phyloP scores from a whole-genome alignment of 345 rosid genomes.

The Euphorbia tirucalli region DNA sequence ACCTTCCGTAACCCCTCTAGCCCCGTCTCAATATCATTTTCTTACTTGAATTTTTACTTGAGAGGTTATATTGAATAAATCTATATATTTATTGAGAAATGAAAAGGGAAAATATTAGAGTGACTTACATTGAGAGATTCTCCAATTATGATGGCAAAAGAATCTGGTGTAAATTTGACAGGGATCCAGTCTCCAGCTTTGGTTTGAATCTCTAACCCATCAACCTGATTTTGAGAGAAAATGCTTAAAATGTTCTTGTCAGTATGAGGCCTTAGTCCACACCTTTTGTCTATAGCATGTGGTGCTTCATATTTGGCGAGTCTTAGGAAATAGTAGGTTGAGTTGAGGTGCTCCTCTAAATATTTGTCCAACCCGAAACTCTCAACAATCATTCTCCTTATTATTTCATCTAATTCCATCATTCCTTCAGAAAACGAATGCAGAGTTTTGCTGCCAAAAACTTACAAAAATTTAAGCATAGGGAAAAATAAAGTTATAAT shows the following conservation, averaged over 20 bases:
- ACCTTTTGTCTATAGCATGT: background rate
- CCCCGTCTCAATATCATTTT: no score
- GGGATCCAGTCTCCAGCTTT: conserved; percentile 31
- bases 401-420: conserved; percentile 28
- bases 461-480: no score
- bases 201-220: conserved; percentile 34
- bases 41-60: no score
- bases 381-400: conserved; percentile 23
- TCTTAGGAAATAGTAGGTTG: no score
- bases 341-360: conserved; percentile 23
- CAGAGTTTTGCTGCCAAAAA: conserved; percentile 19
- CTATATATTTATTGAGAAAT: no score
- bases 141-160: background rate
- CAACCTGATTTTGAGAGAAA: no score
- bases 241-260: conserved; percentile 26
- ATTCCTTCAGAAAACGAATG: conserved; percentile 23
- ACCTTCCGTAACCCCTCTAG: no score
- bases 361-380: conserved; percentile 22
- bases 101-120: background rate
- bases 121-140: conserved; percentile 16
- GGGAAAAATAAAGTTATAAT: no score
- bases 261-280: conserved; percentile 20
- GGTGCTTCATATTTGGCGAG: conserved; percentile 28
- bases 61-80: no score
- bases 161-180: background rate